Base-by-base conservation (phyloP, 495 filamentous ascomycete genomes). In the Pseudoneurospora amorphoporcata region DNA sequence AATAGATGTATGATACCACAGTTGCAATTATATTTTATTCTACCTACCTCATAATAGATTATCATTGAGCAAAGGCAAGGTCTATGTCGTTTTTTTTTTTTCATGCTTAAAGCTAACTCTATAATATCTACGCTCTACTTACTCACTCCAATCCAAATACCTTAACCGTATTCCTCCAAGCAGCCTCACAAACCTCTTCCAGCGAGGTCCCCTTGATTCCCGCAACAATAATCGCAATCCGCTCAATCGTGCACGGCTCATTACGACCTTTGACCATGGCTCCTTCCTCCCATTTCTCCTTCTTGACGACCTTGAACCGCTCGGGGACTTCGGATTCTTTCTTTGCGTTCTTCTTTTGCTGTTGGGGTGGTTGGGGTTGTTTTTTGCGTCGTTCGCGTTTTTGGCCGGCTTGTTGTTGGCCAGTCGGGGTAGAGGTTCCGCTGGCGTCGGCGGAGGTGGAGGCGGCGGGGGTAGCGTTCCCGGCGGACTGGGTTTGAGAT, bases 231-330 rank as follows among this genome's bases (percentile, higher is more conserved):
- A 90, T 88, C 14, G 92, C 95, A n/a, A 99, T 92, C 45, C 89
- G 89, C 70, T 88, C 85, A 72, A 98, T 97, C 53, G 88, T 89
- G 76, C 89, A 91, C 35, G 94, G 92, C 82, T 99, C 95, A 80
- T 98, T 99, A 29, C 95, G 86, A 2, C 95, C 92, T 82, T 97
- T 98, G 23, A 98, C 87, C 89, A 97, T 92, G 5, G 81, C 80
- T 0, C 93, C 94, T 77, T 92, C 88, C 53, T 87, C 87, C 88
- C 84, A 99, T 81, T 91, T 97, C 81, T 99, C 95, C 81, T 98
- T 98, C 85, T 97, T 98, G 43, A 97, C 90, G 17, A 78, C 74
- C 76, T 83, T 86, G 76, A 80, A 87, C 53, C 81, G 77, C 71
- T 86, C 82, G 6, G 83, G 83, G 0, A 86, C 80, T 68, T 85